Evolutionary conservation across 176 grass and related monocot species (phyloP).

Genomic region (Oryza meridionalis): DNA sequence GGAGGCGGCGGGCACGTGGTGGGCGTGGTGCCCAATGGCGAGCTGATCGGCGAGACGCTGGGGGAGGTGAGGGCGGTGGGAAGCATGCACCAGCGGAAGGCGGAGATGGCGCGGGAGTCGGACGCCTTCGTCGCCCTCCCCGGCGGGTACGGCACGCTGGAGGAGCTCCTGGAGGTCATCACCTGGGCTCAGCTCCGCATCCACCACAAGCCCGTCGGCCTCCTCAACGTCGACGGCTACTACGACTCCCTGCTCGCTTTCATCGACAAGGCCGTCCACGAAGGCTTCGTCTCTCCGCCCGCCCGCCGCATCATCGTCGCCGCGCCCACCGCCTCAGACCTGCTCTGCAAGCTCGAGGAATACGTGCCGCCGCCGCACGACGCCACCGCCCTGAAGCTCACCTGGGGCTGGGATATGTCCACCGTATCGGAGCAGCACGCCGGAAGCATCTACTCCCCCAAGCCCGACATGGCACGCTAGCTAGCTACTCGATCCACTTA

Average conservation of each 20-base stretch:
- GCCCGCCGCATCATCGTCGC: slow-evolving; percentile 49
- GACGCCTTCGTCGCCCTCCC: slow-evolving; percentile 84
- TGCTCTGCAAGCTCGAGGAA: slow-evolving; percentile 19
- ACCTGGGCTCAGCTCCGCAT: slow-evolving; percentile 72
- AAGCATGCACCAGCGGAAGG: slow-evolving; percentile 79
- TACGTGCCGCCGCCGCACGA: slow-evolving; percentile 23
- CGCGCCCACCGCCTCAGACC: slow-evolving; percentile 26
- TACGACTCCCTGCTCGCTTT: slow-evolving; percentile 67
- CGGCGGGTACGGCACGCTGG: slow-evolving; percentile 48
- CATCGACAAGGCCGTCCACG: slow-evolving; percentile 59
- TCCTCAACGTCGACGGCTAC: slow-evolving; percentile 75
- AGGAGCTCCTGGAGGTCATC: slow-evolving; percentile 70
- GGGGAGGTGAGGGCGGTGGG: slow-evolving; percentile 61
- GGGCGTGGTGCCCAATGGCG: slow-evolving; percentile 57
- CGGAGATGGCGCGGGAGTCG: slow-evolving; percentile 62
- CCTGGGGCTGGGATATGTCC: slow-evolving; percentile 18
- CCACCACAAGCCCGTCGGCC: slow-evolving; percentile 63
- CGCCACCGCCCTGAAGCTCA: neutral
- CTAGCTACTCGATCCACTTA: neutral
- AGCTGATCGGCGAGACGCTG: slow-evolving; percentile 69
- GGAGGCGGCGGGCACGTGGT: slow-evolving; percentile 61
- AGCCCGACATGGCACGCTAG: slow-evolving; percentile 12
- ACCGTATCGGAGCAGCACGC: neutral
- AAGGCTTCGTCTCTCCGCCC: slow-evolving; percentile 61
- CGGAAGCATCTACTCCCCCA: neutral